Base-by-base conservation (phyloP, 192 early-diverging fungal genomes). In the Powellomyces hirtus region DNA sequence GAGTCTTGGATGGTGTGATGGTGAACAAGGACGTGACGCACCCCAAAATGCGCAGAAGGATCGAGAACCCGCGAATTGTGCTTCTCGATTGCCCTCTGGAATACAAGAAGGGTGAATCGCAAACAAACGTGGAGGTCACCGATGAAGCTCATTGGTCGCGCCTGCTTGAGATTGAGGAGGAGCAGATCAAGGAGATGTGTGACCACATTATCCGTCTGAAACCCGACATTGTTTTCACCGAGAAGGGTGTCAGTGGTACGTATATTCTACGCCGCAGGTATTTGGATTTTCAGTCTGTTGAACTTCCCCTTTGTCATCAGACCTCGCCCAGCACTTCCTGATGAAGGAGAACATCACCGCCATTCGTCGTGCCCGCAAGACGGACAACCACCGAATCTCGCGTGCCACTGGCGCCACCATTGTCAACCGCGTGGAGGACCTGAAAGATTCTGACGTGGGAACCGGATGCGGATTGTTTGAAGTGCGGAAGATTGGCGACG, bases 101-200 rank as follows among this genome's bases (percentile, higher is more conserved):
- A 78, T 99, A 99, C 90, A 99, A 99, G 83, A 99, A 99, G 88
- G 97, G 97, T 61, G 97, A 98, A 80, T 97, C 94, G 40, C 97
- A 99, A 81, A 99, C 97, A 31, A 92, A 95, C 74, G 95, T 97
- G 72, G 97, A 99, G 79, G 92, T 99, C 59, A 90, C 90, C 62
- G 93, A 96, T 78, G 97, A 99, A 75, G 82, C 87, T 31, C 95
- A 99, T 80, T 99, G 97, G 97, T 82, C 90, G 61, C 85, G 97
- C 31, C 86, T 99, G 45, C 79, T 99, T 72, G 89, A 98, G 78
- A 99, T 99, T 68, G 97, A 99, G 81, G 97, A 99, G 83, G 96
- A 99, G 81, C 97, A 99, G 81, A 84, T 99, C 80, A 95, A 95
- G 86, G 77, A 81, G 68, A 89, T 99, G 85, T 97, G 95, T 77